Evolutionary conservation across 164 flowering plant species (phyloP).

Genomic region (Tetracentron sinense): DNA sequence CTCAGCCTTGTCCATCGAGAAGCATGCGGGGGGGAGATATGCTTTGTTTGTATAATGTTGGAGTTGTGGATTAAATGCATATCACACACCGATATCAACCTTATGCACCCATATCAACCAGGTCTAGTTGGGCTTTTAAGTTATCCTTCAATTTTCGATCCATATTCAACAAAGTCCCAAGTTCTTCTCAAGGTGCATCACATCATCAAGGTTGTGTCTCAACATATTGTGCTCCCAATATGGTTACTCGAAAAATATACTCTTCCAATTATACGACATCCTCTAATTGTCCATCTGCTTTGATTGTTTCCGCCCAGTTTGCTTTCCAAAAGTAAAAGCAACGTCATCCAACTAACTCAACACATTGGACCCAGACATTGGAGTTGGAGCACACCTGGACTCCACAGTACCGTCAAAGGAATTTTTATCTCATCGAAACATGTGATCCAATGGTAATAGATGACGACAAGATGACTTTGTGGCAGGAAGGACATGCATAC

Average conservation of each 20-base stretch:
- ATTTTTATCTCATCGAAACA: not conserved
- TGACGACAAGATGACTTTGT: conserved; percentile 14
- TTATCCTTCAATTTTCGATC: conserved; percentile 18
- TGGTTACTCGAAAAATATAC: conserved; percentile 17
- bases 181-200: conserved; percentile 29
- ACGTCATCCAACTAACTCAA: conserved; percentile 18
- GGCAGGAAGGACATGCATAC: conserved; percentile 23
- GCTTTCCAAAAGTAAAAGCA: conserved; percentile 13
- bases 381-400: not conserved
- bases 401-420: not conserved
- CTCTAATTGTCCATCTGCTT: no score
- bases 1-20: not conserved
- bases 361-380: not conserved
- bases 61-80: conserved; percentile 1
- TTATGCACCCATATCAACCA: conserved; percentile 9
- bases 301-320: conserved; percentile 1
- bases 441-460: conserved; percentile 8
- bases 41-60: not conserved
- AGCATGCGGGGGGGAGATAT: conserved; percentile 7
- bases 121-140: conserved; percentile 8
- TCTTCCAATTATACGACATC: conserved; percentile 5
- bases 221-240: conserved; percentile 17
- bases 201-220: conserved; percentile 18
- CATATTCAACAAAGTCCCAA: conserved; percentile 14
- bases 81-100: conserved; percentile 6